Conservation (phyloP, 768 basidiomycete genomes). For the Leccinum arenicola region DNA sequence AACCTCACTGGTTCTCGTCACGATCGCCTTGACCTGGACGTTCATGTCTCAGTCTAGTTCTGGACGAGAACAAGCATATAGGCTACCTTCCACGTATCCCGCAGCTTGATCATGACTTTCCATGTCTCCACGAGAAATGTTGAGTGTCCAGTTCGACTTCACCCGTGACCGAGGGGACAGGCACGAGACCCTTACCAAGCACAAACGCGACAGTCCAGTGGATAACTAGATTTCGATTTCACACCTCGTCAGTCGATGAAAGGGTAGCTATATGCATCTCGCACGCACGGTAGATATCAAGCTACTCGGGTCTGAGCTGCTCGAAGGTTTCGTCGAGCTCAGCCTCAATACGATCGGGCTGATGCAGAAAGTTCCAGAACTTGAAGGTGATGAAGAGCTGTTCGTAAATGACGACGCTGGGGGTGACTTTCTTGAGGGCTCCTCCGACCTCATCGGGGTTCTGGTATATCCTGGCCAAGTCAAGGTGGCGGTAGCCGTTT, state of each 20-base stretch:
- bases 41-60: neutral
- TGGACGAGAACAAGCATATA: neutral
- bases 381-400: constrained; percentile 82
- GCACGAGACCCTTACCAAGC: constrained; percentile 54
- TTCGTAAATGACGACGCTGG: constrained; percentile 72
- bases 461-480: constrained; percentile 75
- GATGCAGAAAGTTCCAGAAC: constrained; percentile 77
- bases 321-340: constrained; percentile 76
- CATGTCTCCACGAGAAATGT: constrained; percentile 71
- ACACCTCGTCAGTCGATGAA: neutral
- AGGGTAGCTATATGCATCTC: neutral
- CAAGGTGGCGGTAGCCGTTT: constrained; percentile 81
- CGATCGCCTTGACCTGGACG: constrained; percentile 59
- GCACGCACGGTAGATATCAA: constrained; percentile 74
- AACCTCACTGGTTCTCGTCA: no score
- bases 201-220: constrained; percentile 79
- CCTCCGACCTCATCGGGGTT: constrained; percentile 65
- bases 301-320: constrained; percentile 72
- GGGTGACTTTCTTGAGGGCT: constrained; percentile 74
- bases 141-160: constrained; percentile 54
- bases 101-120: constrained; percentile 74
- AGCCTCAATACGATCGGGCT: constrained; percentile 61
- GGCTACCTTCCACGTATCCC: constrained; percentile 61
- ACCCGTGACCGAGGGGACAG: constrained; percentile 42
- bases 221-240: constrained; percentile 44